Evolutionary conservation across 495 filamentous ascomycete species (phyloP).

Genomic region (Acidomyces sp.): DNA sequence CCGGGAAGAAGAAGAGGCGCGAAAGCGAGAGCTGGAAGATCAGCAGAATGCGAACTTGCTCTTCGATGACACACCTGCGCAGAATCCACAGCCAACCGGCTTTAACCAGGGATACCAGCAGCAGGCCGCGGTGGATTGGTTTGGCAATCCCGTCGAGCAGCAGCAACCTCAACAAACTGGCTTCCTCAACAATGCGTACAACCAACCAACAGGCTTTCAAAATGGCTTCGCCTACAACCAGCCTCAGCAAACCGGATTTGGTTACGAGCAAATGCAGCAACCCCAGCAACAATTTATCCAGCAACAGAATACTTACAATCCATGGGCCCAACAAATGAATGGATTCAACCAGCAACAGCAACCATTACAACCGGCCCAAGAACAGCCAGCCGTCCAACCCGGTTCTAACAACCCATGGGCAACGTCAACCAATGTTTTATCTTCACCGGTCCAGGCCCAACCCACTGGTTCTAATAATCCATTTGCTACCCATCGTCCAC

Average conservation of each 20-base stretch:
- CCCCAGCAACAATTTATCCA: slow-evolving; percentile 41
- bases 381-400: slow-evolving; percentile 48
- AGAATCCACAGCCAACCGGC: slow-evolving; percentile 65
- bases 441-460: slow-evolving; percentile 43
- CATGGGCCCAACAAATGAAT: slow-evolving; percentile 47
- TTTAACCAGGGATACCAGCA: slow-evolving; percentile 97
- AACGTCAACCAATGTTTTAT: slow-evolving; percentile 30
- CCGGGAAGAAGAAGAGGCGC: slow-evolving; percentile 83
- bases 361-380: slow-evolving; percentile 31
- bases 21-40: slow-evolving; percentile 79
- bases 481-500: slow-evolving; percentile 52
- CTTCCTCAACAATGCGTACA: slow-evolving; percentile 74
- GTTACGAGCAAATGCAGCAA: slow-evolving; percentile 32
- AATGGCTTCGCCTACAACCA: slow-evolving; percentile 46
- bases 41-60: slow-evolving; percentile 63
- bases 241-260: slow-evolving; percentile 40
- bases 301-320: slow-evolving; percentile 70
- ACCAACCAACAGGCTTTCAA: slow-evolving; percentile 50
- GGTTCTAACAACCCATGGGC: slow-evolving; percentile 84
- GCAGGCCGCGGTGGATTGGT: slow-evolving; percentile 88
- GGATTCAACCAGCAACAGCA: slow-evolving; percentile 37
- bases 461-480: slow-evolving; percentile 94
- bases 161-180: slow-evolving; percentile 69
- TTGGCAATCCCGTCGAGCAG: slow-evolving; percentile 78
- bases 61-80: slow-evolving; percentile 67